Evolutionary conservation across 768 basidiomycete species (phyloP).

Genomic region (Russula sp.): DNA sequence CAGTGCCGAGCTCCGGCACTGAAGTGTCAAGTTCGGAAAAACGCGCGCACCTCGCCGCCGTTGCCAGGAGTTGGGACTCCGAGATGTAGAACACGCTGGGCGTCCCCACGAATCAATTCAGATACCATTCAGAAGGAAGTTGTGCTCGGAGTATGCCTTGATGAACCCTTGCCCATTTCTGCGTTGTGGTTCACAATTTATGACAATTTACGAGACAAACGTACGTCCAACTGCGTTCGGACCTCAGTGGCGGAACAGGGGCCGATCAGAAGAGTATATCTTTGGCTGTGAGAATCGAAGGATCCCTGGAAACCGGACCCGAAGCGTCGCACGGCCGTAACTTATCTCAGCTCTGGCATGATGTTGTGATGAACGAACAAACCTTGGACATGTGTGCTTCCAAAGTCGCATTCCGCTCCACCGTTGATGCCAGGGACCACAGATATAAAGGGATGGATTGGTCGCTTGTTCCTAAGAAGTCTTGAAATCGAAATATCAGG

Average conservation of each 20-base stretch:
- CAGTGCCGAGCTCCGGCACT: neutral
- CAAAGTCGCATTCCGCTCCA: slow-evolving; percentile 1
- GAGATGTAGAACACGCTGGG: neutral
- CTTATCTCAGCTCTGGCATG: slow-evolving; percentile 12
- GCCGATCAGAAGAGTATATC: slow-evolving; percentile 12
- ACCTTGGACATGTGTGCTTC: slow-evolving; percentile 4
- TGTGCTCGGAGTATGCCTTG: neutral
- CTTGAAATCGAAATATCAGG: neutral
- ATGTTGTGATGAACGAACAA: slow-evolving; percentile 23
- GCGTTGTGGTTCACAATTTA: neutral
- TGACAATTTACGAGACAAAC: neutral
- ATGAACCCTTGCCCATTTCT: neutral
- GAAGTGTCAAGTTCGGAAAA: neutral
- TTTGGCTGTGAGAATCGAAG: slow-evolving; percentile 11
- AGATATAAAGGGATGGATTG: neutral
- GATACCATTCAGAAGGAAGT: neutral
- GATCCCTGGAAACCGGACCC: neutral
- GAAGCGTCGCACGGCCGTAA: slow-evolving; percentile 5
- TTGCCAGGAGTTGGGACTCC: neutral
- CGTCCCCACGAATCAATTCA: slow-evolving; percentile 2
- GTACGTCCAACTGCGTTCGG: neutral
- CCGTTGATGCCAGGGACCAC: neutral
- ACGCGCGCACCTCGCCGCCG: neutral
- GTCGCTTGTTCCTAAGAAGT: neutral
- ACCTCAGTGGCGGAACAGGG: neutral